Evolutionary conservation across 306 rosid species (phyloP).

Genomic region (Quercus mongolica): DNA sequence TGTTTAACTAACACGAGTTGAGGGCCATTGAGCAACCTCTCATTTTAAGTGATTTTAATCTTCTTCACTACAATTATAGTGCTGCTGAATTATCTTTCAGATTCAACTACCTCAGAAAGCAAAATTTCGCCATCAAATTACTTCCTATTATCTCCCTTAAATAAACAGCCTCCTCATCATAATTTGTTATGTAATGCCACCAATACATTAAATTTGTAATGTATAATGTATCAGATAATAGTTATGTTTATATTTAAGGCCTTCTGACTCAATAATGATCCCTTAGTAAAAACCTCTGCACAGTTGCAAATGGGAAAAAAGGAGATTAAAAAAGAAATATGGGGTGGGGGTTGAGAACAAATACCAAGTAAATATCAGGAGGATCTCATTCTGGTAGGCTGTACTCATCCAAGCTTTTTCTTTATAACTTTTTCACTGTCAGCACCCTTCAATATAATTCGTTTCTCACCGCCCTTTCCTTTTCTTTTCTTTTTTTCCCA

Average conservation of each 20-base stretch:
- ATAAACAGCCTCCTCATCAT: neutral
- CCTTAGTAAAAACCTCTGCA: neutral
- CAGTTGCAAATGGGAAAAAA: neutral
- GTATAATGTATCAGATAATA: neutral
- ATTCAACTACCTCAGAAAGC: constrained; percentile 17
- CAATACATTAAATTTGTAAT: neutral
- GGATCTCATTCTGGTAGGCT: constrained; percentile 57
- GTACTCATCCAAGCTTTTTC: constrained; percentile 51
- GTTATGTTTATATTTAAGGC: neutral
- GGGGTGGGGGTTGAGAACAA: neutral
- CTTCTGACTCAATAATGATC: neutral
- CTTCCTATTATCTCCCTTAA: neutral
- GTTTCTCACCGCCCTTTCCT: constrained; percentile 26
- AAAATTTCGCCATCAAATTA: neutral
- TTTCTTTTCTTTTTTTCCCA: constrained; percentile 18
- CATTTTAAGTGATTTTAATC: neutral
- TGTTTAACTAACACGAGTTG: neutral
- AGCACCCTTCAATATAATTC: constrained; percentile 18
- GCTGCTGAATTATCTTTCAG: constrained; percentile 2
- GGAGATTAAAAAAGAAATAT: constrained; percentile 24
- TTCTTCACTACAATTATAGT: constrained; percentile 14
- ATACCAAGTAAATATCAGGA: neutral
- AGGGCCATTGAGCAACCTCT: constrained; percentile 2
- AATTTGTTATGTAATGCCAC: neutral
- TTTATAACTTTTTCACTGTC: constrained; percentile 36